These are phyloP conservation scores for Ophiostoma novo-ulmi DNA, from an alignment of 2,329 filamentous ascomycete genomes.

Conservation along the genomic window DNA sequence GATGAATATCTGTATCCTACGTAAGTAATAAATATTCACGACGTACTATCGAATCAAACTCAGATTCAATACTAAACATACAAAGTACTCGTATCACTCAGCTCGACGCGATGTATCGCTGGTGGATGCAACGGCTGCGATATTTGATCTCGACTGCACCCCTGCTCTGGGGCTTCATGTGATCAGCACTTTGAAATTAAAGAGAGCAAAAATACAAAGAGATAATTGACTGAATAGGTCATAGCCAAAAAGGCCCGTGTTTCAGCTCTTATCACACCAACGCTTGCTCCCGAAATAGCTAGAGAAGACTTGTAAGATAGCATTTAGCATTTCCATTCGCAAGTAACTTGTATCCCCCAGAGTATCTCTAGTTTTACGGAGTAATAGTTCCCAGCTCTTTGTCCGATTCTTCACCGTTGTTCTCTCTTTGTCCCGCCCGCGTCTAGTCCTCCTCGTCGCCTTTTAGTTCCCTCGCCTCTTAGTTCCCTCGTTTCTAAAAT, in stretches of 20 bases:
- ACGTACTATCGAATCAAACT: no score
- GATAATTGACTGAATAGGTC: neutral
- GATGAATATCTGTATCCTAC: neutral
- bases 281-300: neutral
- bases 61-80: no score
- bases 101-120: slow-evolving; percentile 5
- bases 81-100: neutral
- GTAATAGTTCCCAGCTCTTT: neutral
- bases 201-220: neutral
- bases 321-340: neutral
- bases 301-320: neutral
- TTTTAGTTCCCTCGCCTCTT: neutral
- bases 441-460: neutral
- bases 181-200: slow-evolving; percentile 9
- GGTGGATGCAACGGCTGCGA: slow-evolving; percentile 9
- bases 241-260: slow-evolving; percentile 1
- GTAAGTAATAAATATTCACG: no score
- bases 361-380: no score
- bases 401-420: slow-evolving; percentile 8
- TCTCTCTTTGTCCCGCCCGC: slow-evolving; percentile 4
- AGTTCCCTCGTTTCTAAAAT: neutral
- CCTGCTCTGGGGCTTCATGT: slow-evolving; percentile 5
- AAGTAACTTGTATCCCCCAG: neutral
- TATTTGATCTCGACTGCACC: neutral
- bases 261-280: slow-evolving; percentile 13